These are phyloP conservation scores for Annulohypoxylon truncatum DNA, from an alignment of 2,329 filamentous ascomycete genomes.

Conservation along the genomic window DNA sequence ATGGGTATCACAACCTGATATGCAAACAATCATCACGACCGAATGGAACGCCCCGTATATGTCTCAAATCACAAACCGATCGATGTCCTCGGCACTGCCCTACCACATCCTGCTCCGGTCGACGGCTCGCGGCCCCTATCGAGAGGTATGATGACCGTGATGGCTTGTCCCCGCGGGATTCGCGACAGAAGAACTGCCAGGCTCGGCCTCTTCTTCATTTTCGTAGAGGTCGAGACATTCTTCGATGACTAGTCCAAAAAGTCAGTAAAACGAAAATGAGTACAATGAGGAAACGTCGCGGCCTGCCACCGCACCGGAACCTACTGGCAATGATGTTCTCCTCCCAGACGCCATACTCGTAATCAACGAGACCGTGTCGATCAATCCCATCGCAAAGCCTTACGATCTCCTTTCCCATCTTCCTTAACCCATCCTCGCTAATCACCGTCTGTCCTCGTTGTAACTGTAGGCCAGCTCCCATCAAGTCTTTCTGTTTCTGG, in stretches of 20 bases:
- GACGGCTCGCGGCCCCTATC: slow-evolving; percentile 19
- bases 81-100: slow-evolving; percentile 21
- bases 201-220: slow-evolving; percentile 52
- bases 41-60: slow-evolving; percentile 44
- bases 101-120: slow-evolving; percentile 7
- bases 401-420: slow-evolving; percentile 85
- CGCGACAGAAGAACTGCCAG: slow-evolving; percentile 44
- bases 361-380: slow-evolving; percentile 93
- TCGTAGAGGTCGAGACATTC: slow-evolving; percentile 61
- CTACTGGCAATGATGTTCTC: slow-evolving; percentile 87
- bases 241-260: slow-evolving; percentile 45
- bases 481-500: slow-evolving; percentile 84
- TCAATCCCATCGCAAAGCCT: slow-evolving; percentile 88
- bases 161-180: slow-evolving; percentile 40
- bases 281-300: background rate
- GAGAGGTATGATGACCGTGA: slow-evolving; percentile 39
- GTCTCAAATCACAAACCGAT: slow-evolving; percentile 42
- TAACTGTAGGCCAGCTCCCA: slow-evolving; percentile 68
- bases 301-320: slow-evolving; percentile 51
- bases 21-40: slow-evolving; percentile 40
- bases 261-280: slow-evolving; percentile 24
- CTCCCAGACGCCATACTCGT: slow-evolving; percentile 96
- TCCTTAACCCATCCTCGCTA: slow-evolving; percentile 74
- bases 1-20: slow-evolving; percentile 42
- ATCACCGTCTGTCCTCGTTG: slow-evolving; percentile 73